Percentiles rank a stretch among this genome's conserved stretches.
Conservation (phyloP, 2,329 filamentous ascomycete species). For the Colletotrichum noveboracense region DNA sequence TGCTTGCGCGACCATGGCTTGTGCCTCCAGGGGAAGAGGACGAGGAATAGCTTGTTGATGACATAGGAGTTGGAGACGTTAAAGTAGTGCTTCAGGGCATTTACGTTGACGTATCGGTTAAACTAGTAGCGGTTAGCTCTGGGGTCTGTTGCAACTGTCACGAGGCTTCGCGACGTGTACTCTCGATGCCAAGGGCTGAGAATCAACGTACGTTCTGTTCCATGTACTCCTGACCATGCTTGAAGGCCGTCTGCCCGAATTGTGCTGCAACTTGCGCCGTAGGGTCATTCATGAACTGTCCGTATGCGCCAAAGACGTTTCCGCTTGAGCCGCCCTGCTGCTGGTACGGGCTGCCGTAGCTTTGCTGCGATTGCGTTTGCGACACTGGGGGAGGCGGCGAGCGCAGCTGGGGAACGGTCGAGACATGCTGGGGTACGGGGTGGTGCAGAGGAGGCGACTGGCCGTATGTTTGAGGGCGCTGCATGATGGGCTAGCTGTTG, state of each 20-base stretch:
- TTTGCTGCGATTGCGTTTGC: conserved; percentile 70
- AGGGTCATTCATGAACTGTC: conserved; percentile 94
- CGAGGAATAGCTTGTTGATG: conserved; percentile 87
- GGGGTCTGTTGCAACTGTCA: background rate
- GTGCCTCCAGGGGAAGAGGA: conserved; percentile 97
- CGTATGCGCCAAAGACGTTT: conserved; percentile 75
- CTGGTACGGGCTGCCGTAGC: conserved; percentile 75
- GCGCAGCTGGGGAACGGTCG: conserved; percentile 94
- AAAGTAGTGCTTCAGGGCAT: conserved; percentile 97
- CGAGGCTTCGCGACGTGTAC: background rate
- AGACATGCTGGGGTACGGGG: conserved; percentile 97
- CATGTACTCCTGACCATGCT: conserved; percentile 90
- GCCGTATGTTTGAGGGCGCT: conserved; percentile 79
- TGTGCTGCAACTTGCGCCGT: conserved; percentile 95
- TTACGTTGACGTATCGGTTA: conserved; percentile 84
- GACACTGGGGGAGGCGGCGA: conserved; percentile 85
- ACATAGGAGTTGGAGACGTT: conserved; percentile 99
- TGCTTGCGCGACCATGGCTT: conserved; percentile 97
- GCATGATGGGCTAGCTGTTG: conserved; percentile 64
- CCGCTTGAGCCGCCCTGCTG: conserved; percentile 59
- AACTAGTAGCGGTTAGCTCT: conserved; percentile 41
- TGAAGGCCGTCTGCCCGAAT: conserved; percentile 89
- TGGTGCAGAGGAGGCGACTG: conserved; percentile 95
- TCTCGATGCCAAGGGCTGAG: too few relatives aligned
- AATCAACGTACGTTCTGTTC: conserved; percentile 83